Percentiles rank a stretch among this genome's conserved stretches.
These are phyloP conservation scores for Tricholoma matsutake DNA, from an alignment of 768 basidiomycete species.

Conservation along the genomic window DNA sequence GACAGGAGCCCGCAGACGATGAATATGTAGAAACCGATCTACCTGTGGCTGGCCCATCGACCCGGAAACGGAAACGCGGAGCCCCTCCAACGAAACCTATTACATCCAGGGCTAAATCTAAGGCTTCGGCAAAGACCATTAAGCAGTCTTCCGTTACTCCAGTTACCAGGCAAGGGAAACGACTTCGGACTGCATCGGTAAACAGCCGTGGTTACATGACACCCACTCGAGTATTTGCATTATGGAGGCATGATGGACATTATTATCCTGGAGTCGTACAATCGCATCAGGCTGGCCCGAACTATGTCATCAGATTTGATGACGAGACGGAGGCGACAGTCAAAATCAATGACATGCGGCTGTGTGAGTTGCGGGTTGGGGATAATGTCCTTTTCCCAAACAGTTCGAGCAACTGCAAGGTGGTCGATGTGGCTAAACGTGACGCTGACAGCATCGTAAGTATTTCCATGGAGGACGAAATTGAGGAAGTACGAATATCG, in stretches of 20 bases:
- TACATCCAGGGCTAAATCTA: conserved; percentile 17
- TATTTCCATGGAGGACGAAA: conserved; percentile 39
- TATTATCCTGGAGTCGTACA: conserved; percentile 62
- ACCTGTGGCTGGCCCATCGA: conserved; percentile 21
- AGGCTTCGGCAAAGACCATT: conserved; percentile 17
- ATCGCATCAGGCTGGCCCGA: conserved; percentile 24
- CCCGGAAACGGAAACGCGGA: conserved; percentile 46
- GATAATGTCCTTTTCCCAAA: conserved; percentile 51
- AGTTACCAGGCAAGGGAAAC: conserved; percentile 33
- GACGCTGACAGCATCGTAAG: conserved; percentile 29
- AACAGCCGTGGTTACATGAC: conserved; percentile 14
- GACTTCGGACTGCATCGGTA: conserved; percentile 34
- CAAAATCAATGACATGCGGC: conserved; percentile 51
- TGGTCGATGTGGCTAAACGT: conserved; percentile 30
- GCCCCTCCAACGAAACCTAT: conserved; percentile 17
- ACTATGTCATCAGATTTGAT: conserved; percentile 62
- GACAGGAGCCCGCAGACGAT: conserved; percentile 42
- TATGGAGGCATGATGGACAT: conserved; percentile 58
- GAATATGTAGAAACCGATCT: conserved; percentile 33
- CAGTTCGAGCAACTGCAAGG: conserved; percentile 28
- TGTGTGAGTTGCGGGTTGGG: conserved; percentile 44
- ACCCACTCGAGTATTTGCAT: conserved; percentile 64
- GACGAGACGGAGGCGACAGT: conserved; percentile 51
- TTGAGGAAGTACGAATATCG: conserved; percentile 29
- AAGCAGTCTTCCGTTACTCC: conserved; percentile 28